Evolutionary conservation across 768 basidiomycete species (phyloP).

Genomic region (Baorangia bicolor): DNA sequence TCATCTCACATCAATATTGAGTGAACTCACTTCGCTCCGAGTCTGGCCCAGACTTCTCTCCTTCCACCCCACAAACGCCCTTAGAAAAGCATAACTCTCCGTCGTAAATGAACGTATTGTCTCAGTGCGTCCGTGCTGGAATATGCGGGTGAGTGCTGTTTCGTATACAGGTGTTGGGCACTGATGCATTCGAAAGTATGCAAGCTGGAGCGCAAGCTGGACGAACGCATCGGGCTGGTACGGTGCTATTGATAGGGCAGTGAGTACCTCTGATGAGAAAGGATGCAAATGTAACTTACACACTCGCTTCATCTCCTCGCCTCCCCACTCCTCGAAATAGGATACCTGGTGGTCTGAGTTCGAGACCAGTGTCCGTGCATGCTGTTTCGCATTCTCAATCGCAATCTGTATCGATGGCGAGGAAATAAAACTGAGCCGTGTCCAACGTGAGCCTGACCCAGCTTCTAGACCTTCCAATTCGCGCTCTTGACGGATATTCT

Average conservation of each 20-base stretch:
- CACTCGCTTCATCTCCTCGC: constrained; percentile 78
- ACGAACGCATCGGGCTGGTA: constrained; percentile 80
- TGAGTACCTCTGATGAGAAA: neutral
- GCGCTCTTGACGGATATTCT: neutral
- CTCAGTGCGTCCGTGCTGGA: constrained; percentile 86
- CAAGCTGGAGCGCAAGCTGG: constrained; percentile 90
- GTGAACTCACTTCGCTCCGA: constrained; percentile 12
- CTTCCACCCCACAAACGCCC: constrained; percentile 19
- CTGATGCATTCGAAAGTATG: constrained; percentile 79
- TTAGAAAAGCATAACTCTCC: constrained; percentile 65
- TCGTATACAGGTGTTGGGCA: constrained; percentile 89
- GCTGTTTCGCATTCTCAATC: constrained; percentile 54
- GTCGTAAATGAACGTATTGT: constrained; percentile 74
- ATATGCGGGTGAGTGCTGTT: constrained; percentile 85
- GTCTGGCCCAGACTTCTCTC: neutral
- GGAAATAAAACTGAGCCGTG: constrained; percentile 70
- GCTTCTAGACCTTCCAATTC: constrained; percentile 6
- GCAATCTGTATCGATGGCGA: constrained; percentile 59
- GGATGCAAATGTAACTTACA: constrained; percentile 45
- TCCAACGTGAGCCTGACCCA: constrained; percentile 42
- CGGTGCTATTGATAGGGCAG: constrained; percentile 37
- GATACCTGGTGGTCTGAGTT: constrained; percentile 85
- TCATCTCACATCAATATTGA: neutral
- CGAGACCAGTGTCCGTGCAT: constrained; percentile 58
- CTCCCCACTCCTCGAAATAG: constrained; percentile 80